Conservation (phyloP, 139 green algal species). For the Chlamydomonas schloesseri region DNA sequence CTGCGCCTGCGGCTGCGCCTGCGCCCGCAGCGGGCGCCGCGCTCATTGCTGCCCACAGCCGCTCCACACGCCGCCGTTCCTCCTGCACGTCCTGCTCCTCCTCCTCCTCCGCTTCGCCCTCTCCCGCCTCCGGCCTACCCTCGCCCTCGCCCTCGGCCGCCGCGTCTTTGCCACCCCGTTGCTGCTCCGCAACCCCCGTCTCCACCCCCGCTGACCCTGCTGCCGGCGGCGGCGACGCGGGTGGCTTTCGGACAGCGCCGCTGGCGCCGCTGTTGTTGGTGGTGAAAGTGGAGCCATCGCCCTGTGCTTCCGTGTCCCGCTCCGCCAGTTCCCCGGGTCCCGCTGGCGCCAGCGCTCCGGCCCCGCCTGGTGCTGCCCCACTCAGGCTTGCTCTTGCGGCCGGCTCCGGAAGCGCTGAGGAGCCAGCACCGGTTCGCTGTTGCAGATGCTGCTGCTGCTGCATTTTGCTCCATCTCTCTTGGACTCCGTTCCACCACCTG, state of each 20-base stretch:
- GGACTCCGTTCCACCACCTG: no score
- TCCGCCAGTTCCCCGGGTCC: no score
- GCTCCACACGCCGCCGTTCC: constrained; percentile 13
- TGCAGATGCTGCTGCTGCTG: neutral
- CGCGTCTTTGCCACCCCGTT: neutral
- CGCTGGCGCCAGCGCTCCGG: no score
- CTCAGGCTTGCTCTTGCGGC: no score
- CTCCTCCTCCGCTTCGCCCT: neutral
- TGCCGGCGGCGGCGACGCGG: neutral
- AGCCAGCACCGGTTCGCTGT: no score
- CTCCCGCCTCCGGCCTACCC: no score
- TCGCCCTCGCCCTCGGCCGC: neutral
- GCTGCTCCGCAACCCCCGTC: neutral
- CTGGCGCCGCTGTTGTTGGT: no score
- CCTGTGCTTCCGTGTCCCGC: no score
- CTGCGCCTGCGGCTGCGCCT: neutral
- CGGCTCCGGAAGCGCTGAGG: no score
- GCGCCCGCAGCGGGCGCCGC: neutral
- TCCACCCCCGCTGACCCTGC: neutral
- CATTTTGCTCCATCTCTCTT: neutral
- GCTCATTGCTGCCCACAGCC: neutral
- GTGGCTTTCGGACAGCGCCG: neutral
- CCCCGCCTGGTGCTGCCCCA: no score
- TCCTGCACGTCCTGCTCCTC: constrained; percentile 16
- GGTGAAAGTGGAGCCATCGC: no score